Percentiles rank a stretch among this genome's conserved stretches.
These are phyloP conservation scores for Fusarium robinianum DNA, from an alignment of 2,329 filamentous ascomycete species.

Conservation along the genomic window DNA sequence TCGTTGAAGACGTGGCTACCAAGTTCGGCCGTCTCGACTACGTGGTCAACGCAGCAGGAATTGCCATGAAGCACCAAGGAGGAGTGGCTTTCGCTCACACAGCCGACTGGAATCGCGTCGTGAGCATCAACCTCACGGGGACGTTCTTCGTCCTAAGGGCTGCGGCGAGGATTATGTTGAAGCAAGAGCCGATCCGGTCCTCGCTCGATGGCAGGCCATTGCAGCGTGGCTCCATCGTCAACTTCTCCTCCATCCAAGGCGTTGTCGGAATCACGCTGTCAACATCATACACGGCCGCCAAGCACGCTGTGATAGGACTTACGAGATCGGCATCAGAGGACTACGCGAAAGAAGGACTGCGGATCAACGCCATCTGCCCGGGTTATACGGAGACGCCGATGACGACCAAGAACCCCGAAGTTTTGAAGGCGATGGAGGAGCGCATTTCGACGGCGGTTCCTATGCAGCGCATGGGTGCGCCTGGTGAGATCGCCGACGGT, in stretches of 20 bases:
- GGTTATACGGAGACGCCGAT: conserved; percentile 41
- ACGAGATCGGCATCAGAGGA: conserved; percentile 46
- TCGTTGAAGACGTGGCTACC: conserved; percentile 34
- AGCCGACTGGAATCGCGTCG: conserved; percentile 45
- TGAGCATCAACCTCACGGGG: conserved; percentile 50
- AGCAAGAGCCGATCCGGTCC: conserved; percentile 47
- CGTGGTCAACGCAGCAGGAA: conserved; percentile 48
- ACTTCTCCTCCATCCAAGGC: conserved; percentile 28
- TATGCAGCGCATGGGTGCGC: conserved; percentile 36
- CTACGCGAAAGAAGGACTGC: conserved; percentile 46
- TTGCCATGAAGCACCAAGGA: conserved; percentile 44
- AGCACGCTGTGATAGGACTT: conserved; percentile 26
- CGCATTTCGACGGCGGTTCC: conserved; percentile 30
- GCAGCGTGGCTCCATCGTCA: conserved; percentile 25
- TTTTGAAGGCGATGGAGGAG: conserved; percentile 37
- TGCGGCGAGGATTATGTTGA: conserved; percentile 48
- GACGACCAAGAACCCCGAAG: conserved; percentile 35
- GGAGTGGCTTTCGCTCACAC: conserved; percentile 44
- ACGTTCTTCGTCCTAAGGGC: conserved; percentile 48
- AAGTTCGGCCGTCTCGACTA: conserved; percentile 47
- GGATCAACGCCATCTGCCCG: conserved; percentile 45
- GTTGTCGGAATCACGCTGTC: conserved; percentile 23
- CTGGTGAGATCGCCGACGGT: conserved; percentile 38
- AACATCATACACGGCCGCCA: conserved; percentile 25
- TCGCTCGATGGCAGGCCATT: conserved; percentile 36